Evolutionary conservation across 371 early-diverging fungal species (phyloP).

Genomic region (Mucor irregularis): DNA sequence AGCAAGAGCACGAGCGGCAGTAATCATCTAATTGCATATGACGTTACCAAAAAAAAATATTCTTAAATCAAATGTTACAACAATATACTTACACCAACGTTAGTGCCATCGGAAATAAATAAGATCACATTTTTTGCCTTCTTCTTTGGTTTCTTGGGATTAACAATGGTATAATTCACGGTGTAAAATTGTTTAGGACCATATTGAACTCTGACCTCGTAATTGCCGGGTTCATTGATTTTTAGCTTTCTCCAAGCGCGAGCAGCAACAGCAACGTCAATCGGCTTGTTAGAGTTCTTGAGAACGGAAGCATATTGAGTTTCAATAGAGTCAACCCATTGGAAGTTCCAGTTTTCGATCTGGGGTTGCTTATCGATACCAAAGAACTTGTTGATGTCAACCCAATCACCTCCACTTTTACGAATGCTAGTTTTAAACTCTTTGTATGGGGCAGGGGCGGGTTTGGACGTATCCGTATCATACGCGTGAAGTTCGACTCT

Average conservation of each 20-base stretch:
- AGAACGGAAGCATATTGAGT: slow-evolving; percentile 32
- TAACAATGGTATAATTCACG: slow-evolving; percentile 36
- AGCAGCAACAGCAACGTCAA: slow-evolving; percentile 54
- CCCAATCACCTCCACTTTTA: slow-evolving; percentile 43
- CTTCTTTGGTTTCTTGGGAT: slow-evolving; percentile 52
- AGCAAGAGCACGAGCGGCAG: slow-evolving; percentile 60
- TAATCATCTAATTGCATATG: slow-evolving; percentile 65
- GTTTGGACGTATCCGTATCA: slow-evolving; percentile 39
- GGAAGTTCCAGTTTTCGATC: slow-evolving; percentile 56
- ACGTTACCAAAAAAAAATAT: no score
- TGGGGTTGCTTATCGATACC: slow-evolving; percentile 28
- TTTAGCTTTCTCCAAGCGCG: slow-evolving; percentile 59
- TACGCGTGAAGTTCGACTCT: slow-evolving; percentile 64
- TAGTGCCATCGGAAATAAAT: slow-evolving; percentile 78
- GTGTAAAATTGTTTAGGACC: slow-evolving; percentile 35
- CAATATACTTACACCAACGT: slow-evolving; percentile 48
- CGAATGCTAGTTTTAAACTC: slow-evolving; percentile 49
- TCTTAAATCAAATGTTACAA: no score
- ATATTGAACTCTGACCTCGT: slow-evolving; percentile 48
- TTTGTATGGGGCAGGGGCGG: slow-evolving; percentile 31
- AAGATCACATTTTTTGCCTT: slow-evolving; percentile 74
- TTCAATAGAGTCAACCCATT: slow-evolving; percentile 53
- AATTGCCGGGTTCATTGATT: slow-evolving; percentile 59
- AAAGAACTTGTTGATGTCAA: slow-evolving; percentile 48
- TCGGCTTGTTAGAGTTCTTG: slow-evolving; percentile 37